Evolutionary conservation across 139 green algal species (phyloP), one percentile per base, ranked within the genome.

Genomic region (Haematococcus sp.): DNA sequence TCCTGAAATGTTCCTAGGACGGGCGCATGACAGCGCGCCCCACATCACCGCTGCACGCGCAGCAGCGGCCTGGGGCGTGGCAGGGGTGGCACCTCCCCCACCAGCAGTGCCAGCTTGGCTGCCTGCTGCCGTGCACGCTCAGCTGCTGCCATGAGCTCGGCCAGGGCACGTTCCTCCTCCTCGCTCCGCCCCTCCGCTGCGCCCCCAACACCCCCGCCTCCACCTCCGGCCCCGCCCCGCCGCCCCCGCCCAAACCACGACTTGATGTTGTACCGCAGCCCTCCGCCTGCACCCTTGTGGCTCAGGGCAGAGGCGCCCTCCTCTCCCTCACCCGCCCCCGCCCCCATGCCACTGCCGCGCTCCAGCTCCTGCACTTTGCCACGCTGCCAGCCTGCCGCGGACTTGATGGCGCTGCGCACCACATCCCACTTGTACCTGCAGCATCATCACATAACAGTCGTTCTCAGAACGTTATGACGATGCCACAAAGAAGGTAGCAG

Each of bases 401-500:
- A 86, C 82, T 91, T 93, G 68, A 92, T 63, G 63, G 89, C 82
- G 16, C 76, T 88, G 28, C 84, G 82, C 19, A 94, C 65, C 13
- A 84, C 80, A 76, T 94, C 88, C 88, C 88, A 92, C 79, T 95
- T 95, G 77, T 94, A 86, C 77, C 83, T 84, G 56, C 61, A 69
- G 33, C 2, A 1, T 19, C 46, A 65, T n/a, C n/a, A n/a, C n/a
- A n/a, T n/a, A n/a, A n/a, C n/a, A n/a, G n/a, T n/a, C n/a, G n/a
- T n/a, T n/a, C n/a, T n/a, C n/a, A n/a, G n/a, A n/a, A n/a, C n/a
- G n/a, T n/a, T n/a, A n/a, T n/a, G n/a, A n/a, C n/a, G n/a, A n/a
- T n/a, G n/a, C n/a, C n/a, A n/a, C n/a, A n/a, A n/a, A n/a, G n/a
- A n/a, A n/a, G n/a, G n/a, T n/a, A n/a, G n/a, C n/a, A n/a, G n/a